Evolutionary conservation across 208 protist genomes (phyloP).

Genomic region (Acanthamoeba polyphaga): DNA sequence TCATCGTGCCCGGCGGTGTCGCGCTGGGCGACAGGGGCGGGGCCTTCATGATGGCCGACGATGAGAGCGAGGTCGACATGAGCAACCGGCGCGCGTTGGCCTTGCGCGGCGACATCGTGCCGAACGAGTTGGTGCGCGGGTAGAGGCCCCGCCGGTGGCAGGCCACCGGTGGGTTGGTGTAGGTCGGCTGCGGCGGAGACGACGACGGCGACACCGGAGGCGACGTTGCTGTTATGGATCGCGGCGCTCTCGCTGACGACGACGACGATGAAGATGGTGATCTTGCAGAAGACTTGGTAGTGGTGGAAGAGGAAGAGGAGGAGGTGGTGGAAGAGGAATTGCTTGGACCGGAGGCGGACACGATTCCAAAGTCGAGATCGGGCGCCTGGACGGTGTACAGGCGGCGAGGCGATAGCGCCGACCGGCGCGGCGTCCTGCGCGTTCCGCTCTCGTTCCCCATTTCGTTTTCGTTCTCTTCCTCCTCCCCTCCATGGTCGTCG

Average conservation of each 20-base stretch:
- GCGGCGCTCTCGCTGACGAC: neutral
- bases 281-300: neutral
- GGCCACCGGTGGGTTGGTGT: neutral
- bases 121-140: constrained; percentile 48
- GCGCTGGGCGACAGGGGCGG: neutral
- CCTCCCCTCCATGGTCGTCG: neutral
- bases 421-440: too few species aligned
- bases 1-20: neutral
- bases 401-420: neutral
- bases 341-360: neutral
- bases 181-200: neutral
- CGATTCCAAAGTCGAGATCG: neutral
- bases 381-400: neutral
- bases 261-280: neutral
- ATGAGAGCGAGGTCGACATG: constrained; percentile 62
- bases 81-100: constrained; percentile 10
- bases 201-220: neutral
- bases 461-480: neutral
- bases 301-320: too few species aligned
- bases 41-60: constrained; percentile 36
- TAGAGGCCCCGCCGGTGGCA: neutral
- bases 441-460: neutral
- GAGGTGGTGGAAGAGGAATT: too few species aligned
- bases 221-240: too few species aligned
- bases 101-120: constrained; percentile 7